phyloP scores from a whole-genome alignment of 495 filamentous ascomycete genomes.

The Pseudomonodictys pantanalensis region DNA sequence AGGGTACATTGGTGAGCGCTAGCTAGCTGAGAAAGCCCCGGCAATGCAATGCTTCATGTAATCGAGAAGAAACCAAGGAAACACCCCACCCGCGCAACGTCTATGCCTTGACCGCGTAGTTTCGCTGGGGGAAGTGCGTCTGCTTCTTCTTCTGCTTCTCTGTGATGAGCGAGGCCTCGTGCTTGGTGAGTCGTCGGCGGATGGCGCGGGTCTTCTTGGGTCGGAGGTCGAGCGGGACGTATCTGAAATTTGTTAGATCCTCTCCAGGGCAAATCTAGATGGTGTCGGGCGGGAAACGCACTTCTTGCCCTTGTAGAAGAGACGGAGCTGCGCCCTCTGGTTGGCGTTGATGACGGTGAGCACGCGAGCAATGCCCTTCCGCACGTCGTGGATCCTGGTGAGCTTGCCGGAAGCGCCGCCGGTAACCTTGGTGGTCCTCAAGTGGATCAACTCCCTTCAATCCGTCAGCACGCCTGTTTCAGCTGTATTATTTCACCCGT shows the following conservation, averaged over 20 bases:
- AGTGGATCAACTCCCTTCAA: conserved; percentile 73
- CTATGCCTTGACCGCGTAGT: conserved; percentile 95
- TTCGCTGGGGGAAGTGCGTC: conserved; percentile 95
- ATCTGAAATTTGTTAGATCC: conserved; percentile 13
- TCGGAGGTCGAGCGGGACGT: conserved; percentile 76
- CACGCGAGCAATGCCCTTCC: conserved; percentile 98
- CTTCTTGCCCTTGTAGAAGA: conserved; percentile 99
- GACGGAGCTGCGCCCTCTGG: conserved; percentile 92
- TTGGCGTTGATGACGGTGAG: conserved; percentile 99
- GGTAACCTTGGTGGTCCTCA: conserved; percentile 77
- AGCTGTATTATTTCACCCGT: not conserved
- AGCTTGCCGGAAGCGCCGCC: conserved; percentile 89
- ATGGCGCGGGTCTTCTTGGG: conserved; percentile 95
- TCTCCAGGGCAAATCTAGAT: conserved; percentile 63
- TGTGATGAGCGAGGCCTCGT: conserved; percentile 76
- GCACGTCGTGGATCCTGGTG: conserved; percentile 97
- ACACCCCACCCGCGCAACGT: conserved; percentile 6
- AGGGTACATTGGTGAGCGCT: conserved; percentile 34
- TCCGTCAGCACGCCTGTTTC: conserved; percentile 34
- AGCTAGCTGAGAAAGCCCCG: conserved; percentile 27
- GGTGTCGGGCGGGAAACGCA: conserved; percentile 67
- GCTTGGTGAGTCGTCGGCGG: conserved; percentile 82
- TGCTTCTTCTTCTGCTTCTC: conserved; percentile 92
- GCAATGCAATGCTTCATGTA: conserved; percentile 33
- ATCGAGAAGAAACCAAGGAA: conserved; percentile 23